Evolutionary conservation across 257 asterid species (phyloP).

Genomic region (Solanum clarkiae): DNA sequence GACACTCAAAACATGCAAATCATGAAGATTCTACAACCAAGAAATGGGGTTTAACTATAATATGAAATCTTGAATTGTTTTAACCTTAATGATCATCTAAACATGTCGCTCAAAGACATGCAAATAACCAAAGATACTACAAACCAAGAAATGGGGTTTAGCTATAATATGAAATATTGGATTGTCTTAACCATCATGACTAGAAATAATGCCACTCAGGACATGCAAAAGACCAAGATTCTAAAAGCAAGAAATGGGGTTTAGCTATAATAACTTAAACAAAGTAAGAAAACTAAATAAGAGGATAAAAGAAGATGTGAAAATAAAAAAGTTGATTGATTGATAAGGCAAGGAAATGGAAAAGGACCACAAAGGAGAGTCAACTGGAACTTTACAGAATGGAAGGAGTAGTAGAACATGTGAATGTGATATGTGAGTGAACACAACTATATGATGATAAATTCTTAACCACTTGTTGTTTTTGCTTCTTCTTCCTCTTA

Average conservation of each 20-base stretch:
- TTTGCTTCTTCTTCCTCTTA: neutral
- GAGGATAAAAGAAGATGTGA: neutral
- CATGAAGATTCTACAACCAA: neutral
- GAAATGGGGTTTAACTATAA: neutral
- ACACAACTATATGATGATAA: neutral
- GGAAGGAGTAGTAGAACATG: neutral
- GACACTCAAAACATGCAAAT: neutral
- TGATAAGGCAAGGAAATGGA: neutral
- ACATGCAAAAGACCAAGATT: neutral
- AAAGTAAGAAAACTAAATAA: neutral
- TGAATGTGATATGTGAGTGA: constrained; percentile 3
- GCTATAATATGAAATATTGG: neutral
- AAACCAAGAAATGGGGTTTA: neutral
- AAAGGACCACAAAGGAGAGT: neutral
- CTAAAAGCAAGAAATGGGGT: neutral
- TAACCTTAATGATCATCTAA: too few species aligned
- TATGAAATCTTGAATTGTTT: neutral
- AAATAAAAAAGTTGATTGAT: neutral
- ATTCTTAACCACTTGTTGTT: neutral
- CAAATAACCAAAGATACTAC: neutral
- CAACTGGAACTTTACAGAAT: constrained; percentile 2
- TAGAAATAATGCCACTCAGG: neutral
- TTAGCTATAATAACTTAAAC: neutral
- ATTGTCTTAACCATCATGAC: too few species aligned
- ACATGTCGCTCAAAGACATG: neutral